These are phyloP conservation scores for Potentilla sterilis DNA, from an alignment of 306 rosid genomes.

Conservation along the genomic window DNA sequence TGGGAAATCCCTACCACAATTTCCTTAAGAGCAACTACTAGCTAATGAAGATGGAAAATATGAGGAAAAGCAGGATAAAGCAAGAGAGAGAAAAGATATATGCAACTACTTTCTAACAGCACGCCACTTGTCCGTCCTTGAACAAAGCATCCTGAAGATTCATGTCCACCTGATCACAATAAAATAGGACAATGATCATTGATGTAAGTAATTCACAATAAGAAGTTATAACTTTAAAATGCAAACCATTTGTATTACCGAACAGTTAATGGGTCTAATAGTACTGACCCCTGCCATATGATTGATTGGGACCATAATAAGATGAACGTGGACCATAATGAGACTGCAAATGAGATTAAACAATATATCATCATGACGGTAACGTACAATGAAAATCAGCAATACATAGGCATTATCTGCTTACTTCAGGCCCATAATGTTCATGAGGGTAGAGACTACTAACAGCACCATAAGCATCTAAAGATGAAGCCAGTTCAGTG, in stretches of 20 bases:
- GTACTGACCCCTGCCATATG: slow-evolving; percentile 52
- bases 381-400: slow-evolving; percentile 15
- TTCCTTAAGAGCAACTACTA: slow-evolving; percentile 18
- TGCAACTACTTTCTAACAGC: slow-evolving; percentile 41
- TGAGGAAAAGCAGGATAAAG: slow-evolving; percentile 22
- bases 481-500: slow-evolving; percentile 7
- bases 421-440: slow-evolving; percentile 59
- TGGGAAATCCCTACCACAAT: slow-evolving; percentile 32
- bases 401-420: slow-evolving; percentile 31
- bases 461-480: slow-evolving; percentile 52
- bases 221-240: slow-evolving; percentile 16
- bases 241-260: slow-evolving; percentile 37
- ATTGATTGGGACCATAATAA: slow-evolving; percentile 41
- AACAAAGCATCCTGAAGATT: slow-evolving; percentile 36
- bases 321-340: slow-evolving; percentile 56
- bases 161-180: slow-evolving; percentile 46
- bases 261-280: slow-evolving; percentile 31
- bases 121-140: slow-evolving; percentile 30
- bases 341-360: slow-evolving; percentile 43
- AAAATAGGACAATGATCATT: slow-evolving; percentile 31
- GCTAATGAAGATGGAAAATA: slow-evolving; percentile 25
- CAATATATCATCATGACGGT: slow-evolving; percentile 10
- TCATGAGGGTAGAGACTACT: slow-evolving; percentile 52
- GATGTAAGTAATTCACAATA: slow-evolving; percentile 20
- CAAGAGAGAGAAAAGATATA: slow-evolving; percentile 25